Base-by-base conservation (phyloP, 106 monocot genomes). In the Dendrobium chrysotoxum region DNA sequence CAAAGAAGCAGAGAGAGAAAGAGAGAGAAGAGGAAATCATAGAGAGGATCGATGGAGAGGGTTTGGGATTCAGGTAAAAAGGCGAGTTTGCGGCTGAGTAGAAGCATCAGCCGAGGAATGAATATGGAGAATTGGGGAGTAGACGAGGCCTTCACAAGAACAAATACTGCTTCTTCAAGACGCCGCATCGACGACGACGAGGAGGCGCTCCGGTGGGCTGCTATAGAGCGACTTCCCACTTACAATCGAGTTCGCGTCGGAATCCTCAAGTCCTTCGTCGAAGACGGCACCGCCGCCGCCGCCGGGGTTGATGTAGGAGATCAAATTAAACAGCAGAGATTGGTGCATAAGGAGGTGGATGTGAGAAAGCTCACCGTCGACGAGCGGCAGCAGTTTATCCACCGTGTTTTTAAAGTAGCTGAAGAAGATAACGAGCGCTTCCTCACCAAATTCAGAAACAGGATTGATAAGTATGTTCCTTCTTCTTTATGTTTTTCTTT, bases 381-480 rank as follows among this genome's bases (percentile, higher is more conserved):
- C 31, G 92, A 88, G 73, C 75, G 88, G 12, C 86, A 90, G 83
- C 83, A 90, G 82, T 90, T 93, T 82, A 90, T 93, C 50, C 78
- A 82, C 44, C 77, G 88, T 23, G 77, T 93, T 40, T 88, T 93
- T 74, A 78, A 41, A 35, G 88, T 93, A 26, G 93, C 93, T 20
- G 93, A 90, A 72, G 90, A 88, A 81, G 93, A 90, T 75, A 93
- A 93, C 81, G 83, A 93, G 82, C 58, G 83, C 6, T 88, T 93
- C 67, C 80, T 93, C 58, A 77, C 74, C 65, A 90, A 90, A 77
- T 78, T 90, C 7, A 79, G 90, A 13, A 78, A 90, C 54, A 84
- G 93, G 12, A 80, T 88, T 78, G 84, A 86, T 45, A 86, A 85
- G 93, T 93, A 13, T 28, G 78, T 30, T 38, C 64, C 17, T 57